phyloP scores from a whole-genome alignment of 75 land plant genomes.

The Picea glauca region DNA sequence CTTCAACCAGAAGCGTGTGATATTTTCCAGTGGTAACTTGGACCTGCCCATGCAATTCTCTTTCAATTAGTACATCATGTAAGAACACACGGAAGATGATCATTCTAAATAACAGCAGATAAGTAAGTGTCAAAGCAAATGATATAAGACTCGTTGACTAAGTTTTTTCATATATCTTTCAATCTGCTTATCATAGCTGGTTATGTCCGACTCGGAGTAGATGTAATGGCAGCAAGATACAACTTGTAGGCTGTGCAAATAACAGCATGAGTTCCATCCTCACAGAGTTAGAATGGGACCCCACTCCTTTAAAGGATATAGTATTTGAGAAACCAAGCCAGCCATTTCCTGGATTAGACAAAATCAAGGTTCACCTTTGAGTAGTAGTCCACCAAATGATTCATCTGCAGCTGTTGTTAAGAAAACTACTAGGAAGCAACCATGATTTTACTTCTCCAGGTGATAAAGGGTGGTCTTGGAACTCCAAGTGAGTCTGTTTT shows the following conservation, averaged over 20 bases:
- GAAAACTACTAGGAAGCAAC: no score
- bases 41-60: slow-evolving; percentile 44
- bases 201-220: not conserved
- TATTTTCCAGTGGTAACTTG: slow-evolving; percentile 83
- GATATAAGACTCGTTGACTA: no score
- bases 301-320: not conserved
- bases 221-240: not conserved
- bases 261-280: not conserved
- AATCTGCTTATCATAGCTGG: not conserved
- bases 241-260: not conserved
- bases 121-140: not conserved
- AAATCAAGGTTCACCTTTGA: slow-evolving; percentile 1
- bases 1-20: slow-evolving; percentile 64
- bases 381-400: not conserved
- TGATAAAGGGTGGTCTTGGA: no score
- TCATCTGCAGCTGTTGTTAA: not conserved
- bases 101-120: slow-evolving; percentile 1
- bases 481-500: not conserved
- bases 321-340: not conserved
- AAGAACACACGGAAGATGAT: not conserved
- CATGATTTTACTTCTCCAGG: no score
- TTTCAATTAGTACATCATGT: slow-evolving; percentile 7
- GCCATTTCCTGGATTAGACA: not conserved
- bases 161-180: not conserved
- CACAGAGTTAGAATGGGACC: not conserved